Evolutionary conservation across 768 basidiomycete genomes (phyloP).

Genomic region (Dacryopinax primogenitus): DNA sequence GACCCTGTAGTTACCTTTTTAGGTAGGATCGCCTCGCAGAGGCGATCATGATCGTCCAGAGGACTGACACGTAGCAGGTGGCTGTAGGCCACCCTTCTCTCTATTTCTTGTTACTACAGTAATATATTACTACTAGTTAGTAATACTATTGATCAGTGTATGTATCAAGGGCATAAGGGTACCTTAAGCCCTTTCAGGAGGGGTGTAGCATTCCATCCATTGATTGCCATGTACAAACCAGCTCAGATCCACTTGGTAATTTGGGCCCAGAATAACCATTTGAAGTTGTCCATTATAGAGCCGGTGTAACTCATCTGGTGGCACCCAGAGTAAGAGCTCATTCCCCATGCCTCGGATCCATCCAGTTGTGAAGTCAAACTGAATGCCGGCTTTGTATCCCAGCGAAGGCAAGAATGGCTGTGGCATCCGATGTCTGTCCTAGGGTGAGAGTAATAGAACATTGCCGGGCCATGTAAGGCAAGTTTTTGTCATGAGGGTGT

Average conservation of each 20-base stretch:
- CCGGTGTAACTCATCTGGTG: not conserved
- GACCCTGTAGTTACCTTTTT: no score
- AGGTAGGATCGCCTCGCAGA: no score
- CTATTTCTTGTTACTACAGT: no score
- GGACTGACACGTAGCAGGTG: no score
- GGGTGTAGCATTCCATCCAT: not conserved
- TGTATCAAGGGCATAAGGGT: no score
- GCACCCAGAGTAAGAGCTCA: not conserved
- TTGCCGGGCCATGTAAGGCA: no score
- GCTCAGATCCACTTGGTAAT: not conserved
- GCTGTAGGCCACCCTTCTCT: no score
- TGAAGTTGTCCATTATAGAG: not conserved
- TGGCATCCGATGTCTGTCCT: not conserved
- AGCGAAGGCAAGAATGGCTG: not conserved
- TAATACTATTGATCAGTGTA: no score
- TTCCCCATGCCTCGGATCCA: not conserved
- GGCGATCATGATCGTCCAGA: no score
- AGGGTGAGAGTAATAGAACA: not conserved
- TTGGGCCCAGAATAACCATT: not conserved
- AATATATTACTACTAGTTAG: no score
- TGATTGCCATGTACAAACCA: not conserved
- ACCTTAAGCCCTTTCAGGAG: no score
- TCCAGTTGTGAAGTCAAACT: not conserved
- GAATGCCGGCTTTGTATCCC: not conserved
- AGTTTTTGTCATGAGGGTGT: no score